phyloP scores from a whole-genome alignment of 139 green algal genomes.

The Monoraphidium neglectum region DNA sequence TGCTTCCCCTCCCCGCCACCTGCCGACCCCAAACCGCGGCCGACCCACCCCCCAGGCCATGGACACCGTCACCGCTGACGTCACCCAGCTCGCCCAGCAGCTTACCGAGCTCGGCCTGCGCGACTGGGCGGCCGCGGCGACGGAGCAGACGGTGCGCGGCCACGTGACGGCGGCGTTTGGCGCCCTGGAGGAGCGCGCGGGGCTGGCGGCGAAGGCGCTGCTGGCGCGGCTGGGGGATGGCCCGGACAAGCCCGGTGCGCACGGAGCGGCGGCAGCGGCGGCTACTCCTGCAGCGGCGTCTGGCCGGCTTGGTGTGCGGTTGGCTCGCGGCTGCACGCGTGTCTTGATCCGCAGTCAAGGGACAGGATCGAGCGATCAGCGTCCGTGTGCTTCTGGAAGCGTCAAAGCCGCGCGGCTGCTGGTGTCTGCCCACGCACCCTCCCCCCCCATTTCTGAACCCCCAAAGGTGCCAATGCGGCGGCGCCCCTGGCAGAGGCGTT shows the following conservation, averaged over 20 bases:
- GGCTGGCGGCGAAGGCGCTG: constrained; percentile 7
- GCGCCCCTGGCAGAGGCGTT: no score
- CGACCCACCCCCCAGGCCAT: constrained; percentile 42
- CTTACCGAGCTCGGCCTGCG: constrained; percentile 69
- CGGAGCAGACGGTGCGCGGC: constrained; percentile 46
- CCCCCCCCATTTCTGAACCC: no score
- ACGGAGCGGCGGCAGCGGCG: background rate
- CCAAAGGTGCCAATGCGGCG: no score
- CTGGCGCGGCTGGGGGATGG: constrained; percentile 6
- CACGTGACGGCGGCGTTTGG: constrained; percentile 68
- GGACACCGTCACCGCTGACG: constrained; percentile 60
- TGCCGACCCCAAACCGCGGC: background rate
- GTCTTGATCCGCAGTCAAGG: no score
- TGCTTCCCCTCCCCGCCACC: background rate
- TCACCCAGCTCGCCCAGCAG: constrained; percentile 56
- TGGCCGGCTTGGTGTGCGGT: no score
- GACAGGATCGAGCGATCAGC: no score
- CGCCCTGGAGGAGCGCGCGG: constrained; percentile 36
- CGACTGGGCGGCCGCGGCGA: constrained; percentile 48
- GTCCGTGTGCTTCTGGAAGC: no score
- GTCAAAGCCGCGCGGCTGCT: no score
- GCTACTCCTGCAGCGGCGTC: no score
- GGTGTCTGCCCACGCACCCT: no score
- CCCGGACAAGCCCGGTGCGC: background rate
- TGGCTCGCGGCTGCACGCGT: no score